Evolutionary conservation across 169 alveolate species (phyloP).

Genomic region (Plasmodium vivax): DNA sequence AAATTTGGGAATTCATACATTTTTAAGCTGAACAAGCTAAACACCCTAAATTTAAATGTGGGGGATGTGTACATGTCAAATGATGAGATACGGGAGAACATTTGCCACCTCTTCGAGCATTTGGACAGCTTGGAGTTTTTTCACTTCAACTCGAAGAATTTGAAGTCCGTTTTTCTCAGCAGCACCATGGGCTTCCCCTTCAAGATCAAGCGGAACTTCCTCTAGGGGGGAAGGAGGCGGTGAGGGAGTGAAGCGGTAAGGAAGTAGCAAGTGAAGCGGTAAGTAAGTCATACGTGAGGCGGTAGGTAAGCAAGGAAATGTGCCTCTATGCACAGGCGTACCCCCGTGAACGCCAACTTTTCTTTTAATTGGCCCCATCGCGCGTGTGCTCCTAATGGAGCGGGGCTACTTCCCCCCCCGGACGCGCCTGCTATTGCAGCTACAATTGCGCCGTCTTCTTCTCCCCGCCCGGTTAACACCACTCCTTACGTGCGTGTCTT

Average conservation of each 20-base stretch:
- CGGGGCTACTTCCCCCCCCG: neutral
- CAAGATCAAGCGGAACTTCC: conserved; percentile 33
- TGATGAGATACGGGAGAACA: conserved; percentile 83
- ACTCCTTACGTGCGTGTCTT: neutral
- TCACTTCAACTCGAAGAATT: conserved; percentile 49
- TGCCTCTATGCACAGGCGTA: neutral
- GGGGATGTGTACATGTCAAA: conserved; percentile 85
- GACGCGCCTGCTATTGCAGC: neutral
- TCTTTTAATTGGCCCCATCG: neutral
- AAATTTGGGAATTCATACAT: conserved; percentile 70
- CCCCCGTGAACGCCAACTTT: neutral
- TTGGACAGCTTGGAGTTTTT: conserved; percentile 58
- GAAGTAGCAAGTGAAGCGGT: too few species aligned
- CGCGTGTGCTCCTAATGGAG: neutral
- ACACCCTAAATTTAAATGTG: conserved; percentile 83
- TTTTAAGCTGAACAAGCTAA: conserved; percentile 79
- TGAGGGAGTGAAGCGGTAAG: neutral
- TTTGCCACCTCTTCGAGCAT: conserved; percentile 49
- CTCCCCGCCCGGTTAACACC: neutral
- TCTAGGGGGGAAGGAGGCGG: neutral
- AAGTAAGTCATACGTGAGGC: too few species aligned
- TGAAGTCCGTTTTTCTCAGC: conserved; percentile 46
- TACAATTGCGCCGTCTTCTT: neutral
- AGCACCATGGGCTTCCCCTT: conserved; percentile 75
- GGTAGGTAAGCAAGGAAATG: neutral